Evolutionary conservation across 1,284 basidiomycete species (phyloP), one percentile per base, ranked within the genome.

Genomic region (Mycena sp.): DNA sequence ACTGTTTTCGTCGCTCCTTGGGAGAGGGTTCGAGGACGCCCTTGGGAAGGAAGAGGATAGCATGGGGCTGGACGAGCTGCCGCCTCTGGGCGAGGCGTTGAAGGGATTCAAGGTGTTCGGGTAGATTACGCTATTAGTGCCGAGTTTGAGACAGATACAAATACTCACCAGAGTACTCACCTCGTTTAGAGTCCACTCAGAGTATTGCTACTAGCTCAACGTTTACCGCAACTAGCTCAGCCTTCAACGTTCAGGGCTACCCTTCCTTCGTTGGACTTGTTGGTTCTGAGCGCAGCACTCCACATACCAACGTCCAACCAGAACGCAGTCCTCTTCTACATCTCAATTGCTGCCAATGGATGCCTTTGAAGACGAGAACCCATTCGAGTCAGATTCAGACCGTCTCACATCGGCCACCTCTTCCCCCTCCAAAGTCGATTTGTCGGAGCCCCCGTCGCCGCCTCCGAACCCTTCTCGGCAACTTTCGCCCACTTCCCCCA

Each of bases 1-100:
- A 74, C 77, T 98, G 53, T 98, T 98, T 76, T 84, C 88, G 37
- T 94, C 91, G 26, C 76, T 98, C 53, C 82, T 98, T 30, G 94
- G 95, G 2, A 86, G 81, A 71, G 88, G 88, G 16, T 88, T 86
- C 65, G 83, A 84, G 69, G 69, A 73, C 40, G 71, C 75, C 17
- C 66, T 71, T 32, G 60, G 65, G 71, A 67, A 58, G 58, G 68
- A 46, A 71, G 72, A 62, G 29, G 59, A 65, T 57, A 64, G 67
- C 37, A 63, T 70, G 28, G 69, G 72, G 28, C 53, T 71, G 12
- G 74, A 72, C 60, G 74, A 76, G 50, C n/a, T n/a, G n/a, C 67
- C 70, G 35, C 73, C 74, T 44, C 54, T 74, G 50, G 72, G 68
- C 12, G 74, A 72, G n/a, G 74, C 75, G 17, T 80, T 51, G 71